Conservation (phyloP, 176 grass and related monocot species). For the Triticum turgidum region DNA sequence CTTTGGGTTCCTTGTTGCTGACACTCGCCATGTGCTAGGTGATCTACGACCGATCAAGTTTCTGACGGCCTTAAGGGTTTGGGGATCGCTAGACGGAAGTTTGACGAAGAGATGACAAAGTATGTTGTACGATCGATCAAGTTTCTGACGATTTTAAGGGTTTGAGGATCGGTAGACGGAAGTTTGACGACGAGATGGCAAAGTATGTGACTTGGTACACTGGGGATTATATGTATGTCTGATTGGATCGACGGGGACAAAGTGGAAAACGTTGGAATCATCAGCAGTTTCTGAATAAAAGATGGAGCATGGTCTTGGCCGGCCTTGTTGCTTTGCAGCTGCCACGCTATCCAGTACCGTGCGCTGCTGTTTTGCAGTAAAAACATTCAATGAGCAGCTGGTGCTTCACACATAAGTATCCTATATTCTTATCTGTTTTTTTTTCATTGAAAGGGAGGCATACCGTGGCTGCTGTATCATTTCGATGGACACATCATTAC, state of each 20-base stretch:
- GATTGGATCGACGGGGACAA: constrained; percentile 28
- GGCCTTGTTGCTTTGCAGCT: constrained; percentile 54
- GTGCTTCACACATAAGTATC: constrained; percentile 38
- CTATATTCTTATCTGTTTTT: background rate
- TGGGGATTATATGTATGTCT: background rate
- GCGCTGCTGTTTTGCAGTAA: constrained; percentile 18
- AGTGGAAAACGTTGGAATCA: constrained; percentile 27
- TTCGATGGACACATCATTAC: too few species aligned
- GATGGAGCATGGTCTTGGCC: constrained; percentile 29
- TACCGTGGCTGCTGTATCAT: too few species aligned
- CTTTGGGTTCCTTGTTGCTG: constrained; percentile 28
- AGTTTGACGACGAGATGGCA: constrained; percentile 20
- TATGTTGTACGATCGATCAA: background rate
- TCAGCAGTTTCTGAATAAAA: constrained; percentile 38
- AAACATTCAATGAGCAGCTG: constrained; percentile 11
- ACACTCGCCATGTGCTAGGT: constrained; percentile 13
- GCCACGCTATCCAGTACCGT: constrained; percentile 37
- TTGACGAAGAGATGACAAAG: constrained; percentile 33
- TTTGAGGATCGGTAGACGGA: constrained; percentile 28
- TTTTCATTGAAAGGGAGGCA: too few species aligned
- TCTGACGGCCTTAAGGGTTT: constrained; percentile 2
- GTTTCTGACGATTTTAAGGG: too few species aligned
- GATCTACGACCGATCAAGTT: background rate
- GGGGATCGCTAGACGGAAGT: constrained; percentile 20
- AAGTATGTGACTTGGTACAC: constrained; percentile 24